Evolutionary conservation across 2,329 filamentous ascomycete species (phyloP).

Genomic region (Beauveria scarabaeidicola): DNA sequence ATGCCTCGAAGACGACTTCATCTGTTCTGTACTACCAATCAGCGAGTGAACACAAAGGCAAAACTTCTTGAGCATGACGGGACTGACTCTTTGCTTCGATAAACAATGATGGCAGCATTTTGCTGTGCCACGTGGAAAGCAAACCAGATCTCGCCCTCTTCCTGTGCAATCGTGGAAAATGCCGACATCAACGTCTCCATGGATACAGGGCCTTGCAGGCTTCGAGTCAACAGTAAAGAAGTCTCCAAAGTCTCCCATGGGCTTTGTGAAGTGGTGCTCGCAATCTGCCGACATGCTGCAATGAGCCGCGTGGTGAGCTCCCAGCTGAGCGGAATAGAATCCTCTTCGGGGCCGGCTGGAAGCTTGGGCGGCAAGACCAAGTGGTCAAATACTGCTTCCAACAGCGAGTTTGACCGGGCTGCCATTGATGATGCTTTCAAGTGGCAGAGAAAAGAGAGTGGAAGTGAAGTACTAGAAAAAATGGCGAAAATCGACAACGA

Average conservation of each 20-base stretch:
- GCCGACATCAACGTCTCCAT: not conserved
- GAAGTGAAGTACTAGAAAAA: too few species aligned
- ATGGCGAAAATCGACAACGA: too few species aligned
- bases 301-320: not conserved
- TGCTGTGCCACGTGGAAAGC: constrained; percentile 18
- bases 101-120: constrained; percentile 25
- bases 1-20: constrained; percentile 41
- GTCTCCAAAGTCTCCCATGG: not conserved
- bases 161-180: not conserved
- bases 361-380: constrained; percentile 1
- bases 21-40: constrained; percentile 7
- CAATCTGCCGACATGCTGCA: not conserved
- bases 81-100: constrained; percentile 16
- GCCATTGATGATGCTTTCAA: not conserved
- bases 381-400: not conserved
- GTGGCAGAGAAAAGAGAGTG: too few species aligned
- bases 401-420: not conserved
- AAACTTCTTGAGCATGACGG: too few species aligned
- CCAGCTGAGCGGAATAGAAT: not conserved
- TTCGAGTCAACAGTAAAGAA: not conserved
- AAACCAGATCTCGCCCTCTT: constrained; percentile 10
- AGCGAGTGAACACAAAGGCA: not conserved
- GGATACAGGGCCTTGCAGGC: not conserved
- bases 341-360: not conserved
- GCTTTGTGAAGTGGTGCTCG: not conserved